Evolutionary conservation across 2,329 filamentous ascomycete species (phyloP).

Genomic region (Arthrobotrys iridis): DNA sequence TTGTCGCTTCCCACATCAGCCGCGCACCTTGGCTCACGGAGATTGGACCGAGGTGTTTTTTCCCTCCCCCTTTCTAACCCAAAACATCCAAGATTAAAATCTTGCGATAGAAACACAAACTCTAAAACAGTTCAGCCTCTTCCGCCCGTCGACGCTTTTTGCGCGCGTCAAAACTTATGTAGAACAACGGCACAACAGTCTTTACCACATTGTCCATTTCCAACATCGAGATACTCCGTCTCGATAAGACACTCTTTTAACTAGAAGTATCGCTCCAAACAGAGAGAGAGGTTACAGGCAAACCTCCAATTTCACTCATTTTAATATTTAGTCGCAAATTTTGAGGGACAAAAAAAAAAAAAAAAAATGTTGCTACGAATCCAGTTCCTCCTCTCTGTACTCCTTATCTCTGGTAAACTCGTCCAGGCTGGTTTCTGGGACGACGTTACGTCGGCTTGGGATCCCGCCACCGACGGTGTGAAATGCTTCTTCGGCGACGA

Average conservation of each 20-base stretch:
- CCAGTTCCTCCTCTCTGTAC: conserved; percentile 34
- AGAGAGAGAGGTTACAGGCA: not conserved
- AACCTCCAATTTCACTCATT: conserved; percentile 13
- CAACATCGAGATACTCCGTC: conserved; percentile 13
- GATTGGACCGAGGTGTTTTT: conserved; percentile 22
- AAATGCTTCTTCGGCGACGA: conserved; percentile 51
- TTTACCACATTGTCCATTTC: not conserved
- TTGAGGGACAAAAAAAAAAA: not conserved
- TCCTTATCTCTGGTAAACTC: conserved; percentile 18
- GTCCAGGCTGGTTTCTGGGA: conserved; percentile 12
- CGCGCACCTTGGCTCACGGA: conserved; percentile 17
- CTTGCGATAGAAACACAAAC: conserved; percentile 3
- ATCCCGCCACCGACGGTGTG: conserved; percentile 25
- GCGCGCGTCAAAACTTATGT: conserved; percentile 28
- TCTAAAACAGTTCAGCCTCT: conserved; percentile 7
- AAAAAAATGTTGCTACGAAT: conserved; percentile 24
- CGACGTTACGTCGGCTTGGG: conserved; percentile 28
- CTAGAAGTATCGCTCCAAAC: not conserved
- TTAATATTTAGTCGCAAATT: not conserved
- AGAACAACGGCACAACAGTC: conserved; percentile 6
- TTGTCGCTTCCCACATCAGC: conserved; percentile 9
- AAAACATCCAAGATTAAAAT: conserved; percentile 13
- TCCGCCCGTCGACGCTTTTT: conserved; percentile 11
- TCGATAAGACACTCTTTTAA: conserved; percentile 16
- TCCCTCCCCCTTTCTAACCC: conserved; percentile 29